Conservation (phyloP, 2,329 filamentous ascomycete genomes). For the Dendrostoma leiphaemia region DNA sequence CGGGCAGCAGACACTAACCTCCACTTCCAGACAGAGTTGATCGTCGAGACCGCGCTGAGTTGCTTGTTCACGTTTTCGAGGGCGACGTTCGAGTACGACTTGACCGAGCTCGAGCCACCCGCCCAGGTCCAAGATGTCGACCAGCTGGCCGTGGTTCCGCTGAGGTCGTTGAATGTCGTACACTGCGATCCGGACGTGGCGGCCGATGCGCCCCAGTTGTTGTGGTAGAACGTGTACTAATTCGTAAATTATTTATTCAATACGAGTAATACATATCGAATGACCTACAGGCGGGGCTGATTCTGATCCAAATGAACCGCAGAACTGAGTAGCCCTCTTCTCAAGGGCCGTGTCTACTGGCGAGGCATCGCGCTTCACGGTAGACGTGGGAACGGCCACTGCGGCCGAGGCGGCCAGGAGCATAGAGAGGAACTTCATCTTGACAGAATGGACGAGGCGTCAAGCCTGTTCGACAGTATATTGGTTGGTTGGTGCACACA, state of each 20-base stretch:
- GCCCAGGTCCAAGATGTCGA: conserved; percentile 43
- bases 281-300: no score
- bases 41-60: conserved; percentile 33
- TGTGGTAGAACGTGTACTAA: conserved; percentile 53
- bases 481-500: no score
- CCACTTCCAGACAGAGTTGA: conserved; percentile 38
- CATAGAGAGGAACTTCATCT: conserved; percentile 5
- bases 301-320: conserved; percentile 2
- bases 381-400: conserved; percentile 1
- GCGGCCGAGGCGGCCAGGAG: conserved; percentile 5
- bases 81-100: conserved; percentile 45
- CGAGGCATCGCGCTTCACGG: background rate
- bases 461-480: no score
- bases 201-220: conserved; percentile 45
- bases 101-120: conserved; percentile 38
- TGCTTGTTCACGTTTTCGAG: conserved; percentile 30
- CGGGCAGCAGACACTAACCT: conserved; percentile 27
- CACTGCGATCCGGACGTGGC: conserved; percentile 41
- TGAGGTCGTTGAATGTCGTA: conserved; percentile 37
- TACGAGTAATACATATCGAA: no score
- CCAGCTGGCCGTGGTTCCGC: conserved; percentile 37
- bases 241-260: no score
- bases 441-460: no score
- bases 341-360: conserved; percentile 7
- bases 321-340: conserved; percentile 12